Base-by-base conservation (phyloP, 73 alveolate genomes). In the Uronychia binucleata region DNA sequence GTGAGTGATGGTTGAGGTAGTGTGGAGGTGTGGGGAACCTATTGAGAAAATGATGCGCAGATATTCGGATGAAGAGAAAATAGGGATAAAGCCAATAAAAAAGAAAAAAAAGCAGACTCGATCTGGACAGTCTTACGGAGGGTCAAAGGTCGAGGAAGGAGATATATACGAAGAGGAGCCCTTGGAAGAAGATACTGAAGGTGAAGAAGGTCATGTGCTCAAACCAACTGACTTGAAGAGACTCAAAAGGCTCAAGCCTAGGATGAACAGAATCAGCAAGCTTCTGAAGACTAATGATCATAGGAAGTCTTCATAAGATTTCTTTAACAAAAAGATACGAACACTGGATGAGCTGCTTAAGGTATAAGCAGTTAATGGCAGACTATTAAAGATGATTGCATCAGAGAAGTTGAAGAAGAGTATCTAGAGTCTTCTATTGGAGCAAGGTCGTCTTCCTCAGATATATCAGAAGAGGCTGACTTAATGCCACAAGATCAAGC, bases 211-310 rank as follows among this genome's bases (percentile, higher is more conserved):
- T 85, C 83, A 83, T 27, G 86, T 85, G 0, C 1, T 27, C 5
- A 76, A 57, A 57, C 91, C 91, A 26, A 27, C 74, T 26, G 91
- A 85, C 30, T 1, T 85, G 26, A 85, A 85, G 58, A 80, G 91
- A 19, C 86, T 85, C 19, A 46, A 19, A 46, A 5, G 67, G 1
- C 77, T 85, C 26, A 76, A 85, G 30, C 80, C 57, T 28, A 33
- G 77, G 30, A n/a, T 33, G 59, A 83, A 83, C 59, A 83, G 58
- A 75, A 11, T 81, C 67, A 46, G 67, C 19, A 46, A 46, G 67
- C 1, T 60, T 74, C 26, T 75, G 33, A 74, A 84, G 74, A n/a
- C 30, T 83, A 33, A 74, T 74, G 74, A 28, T 75, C 85, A 14
- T 26, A 30, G 13, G 74, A 35, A 31, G 33, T 57, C 58, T 28